Conservation (phyloP, 2,329 filamentous ascomycete genomes). For the Xylariaceae sp. region DNA sequence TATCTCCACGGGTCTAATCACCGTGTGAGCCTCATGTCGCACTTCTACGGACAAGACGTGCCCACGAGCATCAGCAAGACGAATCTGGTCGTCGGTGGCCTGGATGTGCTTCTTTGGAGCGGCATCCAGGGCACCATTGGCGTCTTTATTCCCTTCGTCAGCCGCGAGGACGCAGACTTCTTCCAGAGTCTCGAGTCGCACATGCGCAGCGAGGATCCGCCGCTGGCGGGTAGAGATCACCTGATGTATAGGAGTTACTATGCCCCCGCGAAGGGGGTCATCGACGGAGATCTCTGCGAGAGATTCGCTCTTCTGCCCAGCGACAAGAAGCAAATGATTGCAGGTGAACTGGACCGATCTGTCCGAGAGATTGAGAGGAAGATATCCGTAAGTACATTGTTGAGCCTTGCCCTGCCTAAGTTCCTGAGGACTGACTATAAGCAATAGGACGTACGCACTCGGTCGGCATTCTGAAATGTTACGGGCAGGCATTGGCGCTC, state of each 20-base stretch:
- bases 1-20: slow-evolving; percentile 89
- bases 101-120: slow-evolving; percentile 87
- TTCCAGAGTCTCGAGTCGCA: slow-evolving; percentile 92
- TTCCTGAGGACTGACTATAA: too few species aligned
- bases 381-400: slow-evolving; percentile 54
- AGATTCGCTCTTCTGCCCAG: slow-evolving; percentile 74
- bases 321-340: slow-evolving; percentile 93
- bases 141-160: slow-evolving; percentile 84
- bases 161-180: slow-evolving; percentile 91
- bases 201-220: slow-evolving; percentile 77
- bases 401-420: too few species aligned
- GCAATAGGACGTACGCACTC: slow-evolving; percentile 50
- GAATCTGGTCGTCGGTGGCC: slow-evolving; percentile 80
- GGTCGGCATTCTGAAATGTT: slow-evolving; percentile 54
- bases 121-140: slow-evolving; percentile 92
- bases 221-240: slow-evolving; percentile 86
- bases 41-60: slow-evolving; percentile 88
- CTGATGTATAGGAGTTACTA: slow-evolving; percentile 95
- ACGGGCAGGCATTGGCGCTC: too few species aligned
- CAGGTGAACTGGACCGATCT: slow-evolving; percentile 82
- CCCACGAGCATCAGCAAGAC: slow-evolving; percentile 87
- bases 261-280: slow-evolving; percentile 89
- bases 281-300: slow-evolving; percentile 95
- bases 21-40: slow-evolving; percentile 74
- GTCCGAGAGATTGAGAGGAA: slow-evolving; percentile 93